A percentile compares a stretch with the other conserved stretches of the same genome.
Conservation (phyloP, 2,329 filamentous ascomycete species). For the Botrytis porri region DNA sequence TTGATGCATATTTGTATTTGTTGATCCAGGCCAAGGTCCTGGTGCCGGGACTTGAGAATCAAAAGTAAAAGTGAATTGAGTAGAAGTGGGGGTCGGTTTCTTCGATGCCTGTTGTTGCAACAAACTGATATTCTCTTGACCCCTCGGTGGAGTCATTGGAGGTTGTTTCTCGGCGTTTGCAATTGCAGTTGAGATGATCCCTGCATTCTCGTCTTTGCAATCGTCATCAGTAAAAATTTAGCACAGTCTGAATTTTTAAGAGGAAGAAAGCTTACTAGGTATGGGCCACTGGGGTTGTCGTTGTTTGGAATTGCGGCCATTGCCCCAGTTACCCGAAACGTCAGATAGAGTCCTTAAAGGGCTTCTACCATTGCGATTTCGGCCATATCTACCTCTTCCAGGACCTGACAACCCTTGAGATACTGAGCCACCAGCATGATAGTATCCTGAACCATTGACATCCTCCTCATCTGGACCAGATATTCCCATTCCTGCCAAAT, state of each 20-base stretch:
- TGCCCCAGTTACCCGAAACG: conserved; percentile 41
- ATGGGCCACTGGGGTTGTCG: conserved; percentile 37
- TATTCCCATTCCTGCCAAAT: conserved; percentile 63
- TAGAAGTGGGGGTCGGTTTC: conserved; percentile 66
- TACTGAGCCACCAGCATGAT: conserved; percentile 52
- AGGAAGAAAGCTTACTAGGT: conserved; percentile 32
- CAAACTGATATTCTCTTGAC: conserved; percentile 76
- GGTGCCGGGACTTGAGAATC: conserved; percentile 83
- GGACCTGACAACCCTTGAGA: conserved; percentile 77
- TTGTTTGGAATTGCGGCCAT: conserved; percentile 36
- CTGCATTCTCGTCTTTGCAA: conserved; percentile 53
- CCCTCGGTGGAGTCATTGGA: conserved; percentile 54
- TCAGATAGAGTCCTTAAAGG: conserved; percentile 60
- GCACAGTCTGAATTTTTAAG: conserved; percentile 8
- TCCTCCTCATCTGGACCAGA: conserved; percentile 46
- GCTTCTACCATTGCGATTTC: conserved; percentile 59
- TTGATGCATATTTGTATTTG: conserved; percentile 28
- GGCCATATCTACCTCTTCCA: conserved; percentile 79
- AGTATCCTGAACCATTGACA: conserved; percentile 46
- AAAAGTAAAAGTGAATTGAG: conserved; percentile 95
- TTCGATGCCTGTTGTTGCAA: conserved; percentile 65
- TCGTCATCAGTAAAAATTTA: conserved; percentile 34
- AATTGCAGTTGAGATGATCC: conserved; percentile 93
- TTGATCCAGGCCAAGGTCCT: conserved; percentile 66
- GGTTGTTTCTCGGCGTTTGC: conserved; percentile 73